These are phyloP conservation scores for Pilobolus umbonatus DNA, from an alignment of 192 early-diverging fungal species.

Conservation along the genomic window DNA sequence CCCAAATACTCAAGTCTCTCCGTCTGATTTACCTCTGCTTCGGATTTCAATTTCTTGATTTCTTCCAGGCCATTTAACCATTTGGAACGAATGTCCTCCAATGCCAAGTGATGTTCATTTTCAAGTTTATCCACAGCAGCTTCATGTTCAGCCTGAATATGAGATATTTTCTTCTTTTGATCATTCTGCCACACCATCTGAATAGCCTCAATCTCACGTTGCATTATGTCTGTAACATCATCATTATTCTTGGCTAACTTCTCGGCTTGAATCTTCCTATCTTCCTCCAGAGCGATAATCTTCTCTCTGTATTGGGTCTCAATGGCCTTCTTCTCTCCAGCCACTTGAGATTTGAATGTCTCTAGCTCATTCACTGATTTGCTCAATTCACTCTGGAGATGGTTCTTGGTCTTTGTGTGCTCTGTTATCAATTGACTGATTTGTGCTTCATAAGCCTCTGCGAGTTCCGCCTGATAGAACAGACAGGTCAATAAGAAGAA, in stretches of 20 bases:
- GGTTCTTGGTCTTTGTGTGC: slow-evolving; percentile 9
- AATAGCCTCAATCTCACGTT: slow-evolving; percentile 13
- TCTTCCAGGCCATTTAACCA: neutral
- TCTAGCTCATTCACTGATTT: neutral
- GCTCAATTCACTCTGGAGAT: neutral
- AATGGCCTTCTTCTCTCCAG: neutral
- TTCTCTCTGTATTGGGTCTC: slow-evolving; percentile 4
- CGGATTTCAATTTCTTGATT: neutral
- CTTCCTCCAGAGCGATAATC: slow-evolving; percentile 1
- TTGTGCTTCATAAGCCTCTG: slow-evolving; percentile 15
- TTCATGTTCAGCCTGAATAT: neutral
- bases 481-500: neutral
- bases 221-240: slow-evolving; percentile 5
- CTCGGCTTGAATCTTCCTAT: neutral
- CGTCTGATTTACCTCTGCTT: neutral
- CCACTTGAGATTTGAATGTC: neutral
- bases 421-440: slow-evolving; percentile 3
- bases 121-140: neutral
- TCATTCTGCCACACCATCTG: slow-evolving; percentile 11
- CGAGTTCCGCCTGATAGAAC: slow-evolving; percentile 4
- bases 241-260: slow-evolving; percentile 4
- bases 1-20: neutral
- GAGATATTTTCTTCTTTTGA: neutral
- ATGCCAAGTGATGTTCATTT: slow-evolving; percentile 1
- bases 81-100: neutral